Evolutionary conservation across 495 filamentous ascomycete genomes (phyloP).

Genomic region (Oleoguttula mirabilis): DNA sequence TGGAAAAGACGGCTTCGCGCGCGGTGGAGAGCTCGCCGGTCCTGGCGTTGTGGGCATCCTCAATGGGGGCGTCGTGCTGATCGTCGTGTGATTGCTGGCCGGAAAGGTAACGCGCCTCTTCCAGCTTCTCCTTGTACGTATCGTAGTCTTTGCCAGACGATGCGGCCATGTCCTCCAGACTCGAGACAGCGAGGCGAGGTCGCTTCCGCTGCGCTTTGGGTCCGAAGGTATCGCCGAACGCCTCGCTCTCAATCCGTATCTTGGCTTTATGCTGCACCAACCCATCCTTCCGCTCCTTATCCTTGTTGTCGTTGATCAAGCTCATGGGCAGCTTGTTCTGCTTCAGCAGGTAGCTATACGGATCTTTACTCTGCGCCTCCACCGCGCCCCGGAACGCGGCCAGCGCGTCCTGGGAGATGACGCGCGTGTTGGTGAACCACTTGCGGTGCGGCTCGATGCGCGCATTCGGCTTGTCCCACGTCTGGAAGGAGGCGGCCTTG

Average conservation of each 20-base stretch:
- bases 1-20: constrained; percentile 79
- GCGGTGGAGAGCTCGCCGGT: constrained; percentile 52
- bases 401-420: constrained; percentile 61
- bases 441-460: constrained; percentile 88
- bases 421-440: constrained; percentile 64
- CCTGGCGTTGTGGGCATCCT: constrained; percentile 32
- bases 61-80: constrained; percentile 35
- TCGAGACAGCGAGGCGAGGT: constrained; percentile 72
- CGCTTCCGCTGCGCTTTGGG: constrained; percentile 87
- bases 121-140: constrained; percentile 60
- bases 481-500: constrained; percentile 75
- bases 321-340: constrained; percentile 88
- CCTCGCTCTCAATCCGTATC: constrained; percentile 76
- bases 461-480: constrained; percentile 62
- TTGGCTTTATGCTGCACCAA: constrained; percentile 88
- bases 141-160: constrained; percentile 67
- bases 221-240: constrained; percentile 83
- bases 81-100: constrained; percentile 38
- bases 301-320: constrained; percentile 54
- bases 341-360: constrained; percentile 84
- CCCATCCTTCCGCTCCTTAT: constrained; percentile 68
- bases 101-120: constrained; percentile 58
- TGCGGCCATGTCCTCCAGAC: constrained; percentile 68
- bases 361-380: constrained; percentile 76
- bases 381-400: constrained; percentile 83